Base-by-base conservation (phyloP, 2,329 filamentous ascomycete genomes). In the Trichoderma sp. region DNA sequence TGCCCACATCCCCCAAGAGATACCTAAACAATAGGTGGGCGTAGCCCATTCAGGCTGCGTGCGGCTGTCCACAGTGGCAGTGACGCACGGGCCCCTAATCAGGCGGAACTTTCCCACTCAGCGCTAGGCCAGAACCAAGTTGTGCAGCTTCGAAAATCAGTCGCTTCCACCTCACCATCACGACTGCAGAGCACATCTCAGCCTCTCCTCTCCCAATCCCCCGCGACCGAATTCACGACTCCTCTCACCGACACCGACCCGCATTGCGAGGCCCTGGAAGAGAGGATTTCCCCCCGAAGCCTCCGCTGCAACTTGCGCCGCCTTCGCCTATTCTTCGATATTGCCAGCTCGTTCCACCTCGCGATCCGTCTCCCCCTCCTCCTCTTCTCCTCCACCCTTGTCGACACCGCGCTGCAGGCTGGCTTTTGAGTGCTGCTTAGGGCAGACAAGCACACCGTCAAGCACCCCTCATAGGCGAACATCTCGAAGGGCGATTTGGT, bases 51-150 rank as follows among this genome's bases (percentile, higher is more conserved):
- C 43, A 28, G 57, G 39, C 34, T 56, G 63, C 63, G 30, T 53
- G 57, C 57, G 67, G 67, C 67, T 51, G 57, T 62, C 32, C 57
- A 53, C 67, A 70, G 64, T 43, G 34, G 26, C 67, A 63, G 70
- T 36, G 62, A 66, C 70, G 70, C 70, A 72, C 70, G 64, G 70
- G 30, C 71, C 71, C 57, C 56, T 51, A 21, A 43, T 26, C 61
- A 64, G 65, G 71, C 71, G 60, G 61, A 70, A 71, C 68, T 61
- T 71, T 62, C 71, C 67, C 67, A 70, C 72, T 58, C 61, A 67
- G 69, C 80, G 77, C 81, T 82, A 81, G 73, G 73, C 81, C 80
- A 60, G 77, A 79, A 78, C 66, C 74, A 79, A 80, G 74, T 73
- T 73, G 71, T 75, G 76, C 74, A 79, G 77, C 76, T 79, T 73